Evolutionary conservation across 2,329 filamentous ascomycete genomes (phyloP).

Genomic region (Xylaria sp.): DNA sequence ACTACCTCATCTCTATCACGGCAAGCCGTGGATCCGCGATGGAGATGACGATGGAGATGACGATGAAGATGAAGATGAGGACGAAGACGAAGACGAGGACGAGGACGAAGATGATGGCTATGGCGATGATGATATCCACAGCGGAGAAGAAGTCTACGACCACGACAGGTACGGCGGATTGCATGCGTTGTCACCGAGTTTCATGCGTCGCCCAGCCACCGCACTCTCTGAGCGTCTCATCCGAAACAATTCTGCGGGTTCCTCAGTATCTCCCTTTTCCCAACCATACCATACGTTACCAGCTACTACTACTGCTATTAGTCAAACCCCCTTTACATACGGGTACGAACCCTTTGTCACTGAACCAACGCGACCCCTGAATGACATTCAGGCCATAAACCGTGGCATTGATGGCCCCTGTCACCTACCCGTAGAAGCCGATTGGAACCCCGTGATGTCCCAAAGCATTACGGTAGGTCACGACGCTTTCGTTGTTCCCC

Average conservation of each 20-base stretch:
- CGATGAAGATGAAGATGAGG: background rate
- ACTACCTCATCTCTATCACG: constrained; percentile 29
- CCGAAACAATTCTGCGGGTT: constrained; percentile 8
- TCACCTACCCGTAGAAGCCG: constrained; percentile 27
- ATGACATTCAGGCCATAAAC: background rate
- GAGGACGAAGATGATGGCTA: background rate
- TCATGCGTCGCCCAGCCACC: constrained; percentile 9
- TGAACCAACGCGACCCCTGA: background rate
- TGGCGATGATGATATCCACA: background rate
- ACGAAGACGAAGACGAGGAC: background rate
- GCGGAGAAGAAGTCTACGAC: background rate
- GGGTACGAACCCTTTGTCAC: constrained; percentile 4
- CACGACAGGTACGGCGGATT: constrained; percentile 5
- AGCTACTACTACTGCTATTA: background rate
- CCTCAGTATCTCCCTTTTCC: constrained; percentile 12
- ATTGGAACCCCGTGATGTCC: constrained; percentile 2
- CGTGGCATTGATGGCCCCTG: background rate
- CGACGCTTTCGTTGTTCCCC: constrained; percentile 33
- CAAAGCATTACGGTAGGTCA: constrained; percentile 22
- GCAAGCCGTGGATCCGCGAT: constrained; percentile 30
- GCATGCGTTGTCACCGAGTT: constrained; percentile 10
- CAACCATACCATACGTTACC: constrained; percentile 27
- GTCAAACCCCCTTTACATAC: constrained; percentile 20
- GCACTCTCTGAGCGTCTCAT: constrained; percentile 2
- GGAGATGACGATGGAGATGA: constrained; percentile 8